Percentiles rank a stretch among this genome's conserved stretches.
These are phyloP conservation scores for Podila minutissima DNA, from an alignment of 192 early-diverging fungal genomes.

Conservation along the genomic window DNA sequence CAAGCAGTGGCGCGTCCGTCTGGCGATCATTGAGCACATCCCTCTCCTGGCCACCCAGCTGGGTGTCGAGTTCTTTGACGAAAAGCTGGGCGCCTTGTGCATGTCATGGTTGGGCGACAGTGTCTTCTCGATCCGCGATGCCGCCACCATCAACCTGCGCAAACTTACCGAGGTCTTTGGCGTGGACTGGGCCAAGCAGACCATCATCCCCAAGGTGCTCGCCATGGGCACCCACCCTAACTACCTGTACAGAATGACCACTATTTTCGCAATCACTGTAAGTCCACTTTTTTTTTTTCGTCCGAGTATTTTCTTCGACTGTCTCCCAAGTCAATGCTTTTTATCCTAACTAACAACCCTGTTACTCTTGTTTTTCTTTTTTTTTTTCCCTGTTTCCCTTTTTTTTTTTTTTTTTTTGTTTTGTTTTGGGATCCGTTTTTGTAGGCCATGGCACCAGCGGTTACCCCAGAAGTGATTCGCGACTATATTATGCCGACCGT, in stretches of 20 bases:
- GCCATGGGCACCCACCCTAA: constrained; percentile 91
- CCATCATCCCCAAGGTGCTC: constrained; percentile 95
- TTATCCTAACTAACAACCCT: not conserved
- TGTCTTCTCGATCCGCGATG: constrained; percentile 98
- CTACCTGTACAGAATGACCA: constrained; percentile 99
- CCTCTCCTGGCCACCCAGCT: constrained; percentile 96
- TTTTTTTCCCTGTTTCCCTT: not conserved
- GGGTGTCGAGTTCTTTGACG: constrained; percentile 97
- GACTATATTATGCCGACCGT: constrained; percentile 92
- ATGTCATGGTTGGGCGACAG: constrained; percentile 99
- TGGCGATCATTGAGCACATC: constrained; percentile 99
- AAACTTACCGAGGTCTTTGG: constrained; percentile 99
- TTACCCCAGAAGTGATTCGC: constrained; percentile 88
- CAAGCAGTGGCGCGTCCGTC: constrained; percentile 99
- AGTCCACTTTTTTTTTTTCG: constrained; percentile 12
- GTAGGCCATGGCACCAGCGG: constrained; percentile 89
- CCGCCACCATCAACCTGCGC: constrained; percentile 92
- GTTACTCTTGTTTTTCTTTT: constrained; percentile 1
- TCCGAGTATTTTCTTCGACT: not conserved
- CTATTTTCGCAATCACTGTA: constrained; percentile 95
- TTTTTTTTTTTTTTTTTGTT: constrained; percentile 7
- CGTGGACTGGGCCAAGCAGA: constrained; percentile 94
- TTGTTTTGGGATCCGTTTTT: not conserved
- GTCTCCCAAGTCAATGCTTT: too few relatives aligned
- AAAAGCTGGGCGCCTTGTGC: constrained; percentile 92